Evolutionary conservation across 2,329 filamentous ascomycete genomes (phyloP), one percentile per base, ranked within the genome.

Genomic region (Fusarium ambrosium): DNA sequence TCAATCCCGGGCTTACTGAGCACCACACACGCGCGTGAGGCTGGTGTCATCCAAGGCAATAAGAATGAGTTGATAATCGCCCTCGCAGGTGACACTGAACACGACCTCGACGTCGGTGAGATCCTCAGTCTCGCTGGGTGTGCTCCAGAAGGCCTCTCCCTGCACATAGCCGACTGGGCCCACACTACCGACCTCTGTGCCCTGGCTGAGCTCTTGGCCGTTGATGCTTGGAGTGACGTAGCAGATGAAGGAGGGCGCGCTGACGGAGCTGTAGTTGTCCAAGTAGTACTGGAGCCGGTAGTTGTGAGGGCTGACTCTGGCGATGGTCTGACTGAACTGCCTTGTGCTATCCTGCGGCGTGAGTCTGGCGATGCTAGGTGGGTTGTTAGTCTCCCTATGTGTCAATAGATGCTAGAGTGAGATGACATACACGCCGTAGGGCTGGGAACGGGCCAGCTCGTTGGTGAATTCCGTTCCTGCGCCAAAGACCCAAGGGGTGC

Each of bases 221-320:
- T 55, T 36, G 6, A 71, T 39, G 7, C 14, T 45, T 11, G 69
- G 53, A 18, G 1, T 39, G 4, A 18, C 41, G 6, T 7, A 4
- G 34, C 69, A 71, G 24, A 1, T 0, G 10, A 71, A 71, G 1
- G 4, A 9, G 1, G 18, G 9, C 3, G 18, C 43, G 6, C 20
- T 8, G 11, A 41, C 10, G 5, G 14, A 2, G 2, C 41, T 48
- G 3, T 62, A 24, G 2, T 70, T 2, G 11, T 18, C 18, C 13
- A 70, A 13, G 11, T 45, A 66, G 55, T 70, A 70, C 1, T 59
- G 29, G 7, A 71, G 48, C 8, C 13, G 14, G 7, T 70, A 69
- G 14, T 5, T 9, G 6, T 9, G 10, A n/a, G 36, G 22, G 24
- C 51, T 51, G 3, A 70, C 36, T 1, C 41, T 34, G 14, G 51